Percentiles rank a stretch among this genome's conserved stretches.
Conservation (phyloP, 2,329 filamentous ascomycete species). For the Rhynchosporium secalis region DNA sequence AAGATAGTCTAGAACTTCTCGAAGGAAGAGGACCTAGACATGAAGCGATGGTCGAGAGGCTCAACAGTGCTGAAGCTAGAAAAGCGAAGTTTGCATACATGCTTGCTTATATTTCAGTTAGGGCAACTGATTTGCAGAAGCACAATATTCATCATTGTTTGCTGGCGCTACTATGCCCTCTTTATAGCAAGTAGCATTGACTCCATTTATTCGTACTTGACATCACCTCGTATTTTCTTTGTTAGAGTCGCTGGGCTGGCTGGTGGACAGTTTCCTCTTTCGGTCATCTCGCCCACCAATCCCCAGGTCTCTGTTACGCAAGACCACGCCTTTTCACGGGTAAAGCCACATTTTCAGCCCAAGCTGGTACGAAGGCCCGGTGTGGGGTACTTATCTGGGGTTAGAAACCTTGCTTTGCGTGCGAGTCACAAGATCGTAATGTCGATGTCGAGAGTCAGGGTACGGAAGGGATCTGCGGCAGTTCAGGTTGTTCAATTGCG, state of each 20-base stretch:
- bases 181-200: not conserved
- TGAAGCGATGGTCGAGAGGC: not conserved
- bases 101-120: not conserved
- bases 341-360: not conserved
- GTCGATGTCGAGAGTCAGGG: not conserved
- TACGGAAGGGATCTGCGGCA: slow-evolving; percentile 7
- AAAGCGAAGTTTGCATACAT: slow-evolving; percentile 6
- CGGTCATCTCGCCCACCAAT: slow-evolving; percentile 1
- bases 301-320: not conserved
- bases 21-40: slow-evolving; percentile 3
- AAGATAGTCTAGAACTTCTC: not conserved
- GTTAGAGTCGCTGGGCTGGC: not conserved
- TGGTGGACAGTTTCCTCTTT: not conserved
- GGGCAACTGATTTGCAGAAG: not conserved
- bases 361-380: not conserved
- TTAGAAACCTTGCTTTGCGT: not conserved
- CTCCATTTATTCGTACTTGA: too few species aligned
- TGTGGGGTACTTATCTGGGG: not conserved
- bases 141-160: not conserved
- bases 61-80: slow-evolving; percentile 2
- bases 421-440: not conserved
- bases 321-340: not conserved
- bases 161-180: not conserved
- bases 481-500: not conserved
- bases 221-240: too few species aligned